Percentiles rank a stretch among this genome's conserved stretches.
Evolutionary conservation across 1,284 basidiomycete species (phyloP).

Genomic region (Rhodotorula sp.): DNA sequence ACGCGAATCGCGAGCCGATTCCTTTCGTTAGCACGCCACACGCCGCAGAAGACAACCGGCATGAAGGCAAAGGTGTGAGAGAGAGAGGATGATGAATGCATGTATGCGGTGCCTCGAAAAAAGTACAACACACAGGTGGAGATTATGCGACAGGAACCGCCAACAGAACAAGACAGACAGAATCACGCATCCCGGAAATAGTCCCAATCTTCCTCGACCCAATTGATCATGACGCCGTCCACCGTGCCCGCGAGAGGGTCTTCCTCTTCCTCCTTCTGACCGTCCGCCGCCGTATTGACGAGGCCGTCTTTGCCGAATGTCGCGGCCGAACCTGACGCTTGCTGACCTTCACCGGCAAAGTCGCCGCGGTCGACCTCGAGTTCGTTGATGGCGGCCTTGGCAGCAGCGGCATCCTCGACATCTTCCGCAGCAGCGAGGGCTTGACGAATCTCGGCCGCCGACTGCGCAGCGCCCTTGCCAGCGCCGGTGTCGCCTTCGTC

Average conservation of each 20-base stretch:
- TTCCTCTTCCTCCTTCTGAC: slow-evolving; percentile 55
- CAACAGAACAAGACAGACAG: neutral
- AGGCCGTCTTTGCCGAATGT: slow-evolving; percentile 40
- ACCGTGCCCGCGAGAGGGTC: slow-evolving; percentile 65
- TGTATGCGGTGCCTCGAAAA: neutral
- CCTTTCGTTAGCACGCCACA: too few species aligned
- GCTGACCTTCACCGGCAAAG: slow-evolving; percentile 27
- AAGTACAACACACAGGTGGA: slow-evolving; percentile 7
- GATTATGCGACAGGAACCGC: neutral
- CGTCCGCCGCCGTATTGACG: slow-evolving; percentile 22
- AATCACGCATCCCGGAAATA: slow-evolving; percentile 56
- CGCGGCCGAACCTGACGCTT: slow-evolving; percentile 47
- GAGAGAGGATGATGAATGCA: too few species aligned
- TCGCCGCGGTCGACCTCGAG: slow-evolving; percentile 41
- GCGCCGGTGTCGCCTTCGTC: slow-evolving; percentile 54
- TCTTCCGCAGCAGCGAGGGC: slow-evolving; percentile 82
- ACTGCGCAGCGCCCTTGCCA: slow-evolving; percentile 34
- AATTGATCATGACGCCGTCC: slow-evolving; percentile 82
- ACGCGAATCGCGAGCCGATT: too few species aligned
- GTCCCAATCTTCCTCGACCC: slow-evolving; percentile 71
- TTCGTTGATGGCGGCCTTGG: slow-evolving; percentile 46
- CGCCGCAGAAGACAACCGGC: too few species aligned
- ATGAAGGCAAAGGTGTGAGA: too few species aligned
- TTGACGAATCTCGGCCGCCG: slow-evolving; percentile 57
- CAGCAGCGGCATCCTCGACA: slow-evolving; percentile 51